These are phyloP conservation scores for Jamesozyma hellenica DNA, from an alignment of 805 yeast genomes.

Conservation along the genomic window DNA sequence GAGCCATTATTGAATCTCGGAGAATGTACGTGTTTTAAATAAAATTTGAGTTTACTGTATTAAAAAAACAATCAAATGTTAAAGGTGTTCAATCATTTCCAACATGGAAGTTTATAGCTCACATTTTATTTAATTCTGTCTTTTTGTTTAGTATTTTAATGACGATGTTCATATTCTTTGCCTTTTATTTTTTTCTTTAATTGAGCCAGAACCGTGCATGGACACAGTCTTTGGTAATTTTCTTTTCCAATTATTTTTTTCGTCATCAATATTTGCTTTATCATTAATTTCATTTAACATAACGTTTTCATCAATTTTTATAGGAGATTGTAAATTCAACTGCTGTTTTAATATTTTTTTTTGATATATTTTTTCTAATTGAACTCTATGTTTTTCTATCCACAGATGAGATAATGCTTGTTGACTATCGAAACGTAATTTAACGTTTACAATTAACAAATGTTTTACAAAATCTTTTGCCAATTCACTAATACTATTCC, in stretches of 20 bases:
- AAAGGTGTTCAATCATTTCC: too few relatives aligned
- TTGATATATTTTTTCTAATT: slow-evolving; percentile 31
- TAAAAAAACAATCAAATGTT: too few relatives aligned
- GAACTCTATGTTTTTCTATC: slow-evolving; percentile 34
- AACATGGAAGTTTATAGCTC: too few relatives aligned
- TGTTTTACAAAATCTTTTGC: slow-evolving; percentile 40
- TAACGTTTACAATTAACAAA: slow-evolving; percentile 33
- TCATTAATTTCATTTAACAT: too few relatives aligned
- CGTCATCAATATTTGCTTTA: slow-evolving; percentile 10
- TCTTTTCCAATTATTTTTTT: slow-evolving; percentile 16
- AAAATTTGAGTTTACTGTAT: too few relatives aligned
- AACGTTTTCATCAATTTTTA: too few relatives aligned
- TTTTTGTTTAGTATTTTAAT: too few relatives aligned
- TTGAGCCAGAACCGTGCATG: slow-evolving; percentile 1
- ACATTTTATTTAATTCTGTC: too few relatives aligned
- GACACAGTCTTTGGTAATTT: slow-evolving; percentile 18
- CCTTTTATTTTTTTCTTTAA: slow-evolving; percentile 3
- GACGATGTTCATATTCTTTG: slow-evolving; percentile 4
- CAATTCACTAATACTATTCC: slow-evolving; percentile 32
- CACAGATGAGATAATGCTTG: slow-evolving; percentile 39
- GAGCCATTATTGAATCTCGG: too few relatives aligned
- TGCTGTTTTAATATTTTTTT: slow-evolving; percentile 20
- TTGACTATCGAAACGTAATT: slow-evolving; percentile 29
- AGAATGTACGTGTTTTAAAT: too few relatives aligned
- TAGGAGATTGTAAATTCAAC: too few relatives aligned